Evolutionary conservation across 2,329 filamentous ascomycete species (phyloP).

Genomic region (Phaeosphaeria sp.): DNA sequence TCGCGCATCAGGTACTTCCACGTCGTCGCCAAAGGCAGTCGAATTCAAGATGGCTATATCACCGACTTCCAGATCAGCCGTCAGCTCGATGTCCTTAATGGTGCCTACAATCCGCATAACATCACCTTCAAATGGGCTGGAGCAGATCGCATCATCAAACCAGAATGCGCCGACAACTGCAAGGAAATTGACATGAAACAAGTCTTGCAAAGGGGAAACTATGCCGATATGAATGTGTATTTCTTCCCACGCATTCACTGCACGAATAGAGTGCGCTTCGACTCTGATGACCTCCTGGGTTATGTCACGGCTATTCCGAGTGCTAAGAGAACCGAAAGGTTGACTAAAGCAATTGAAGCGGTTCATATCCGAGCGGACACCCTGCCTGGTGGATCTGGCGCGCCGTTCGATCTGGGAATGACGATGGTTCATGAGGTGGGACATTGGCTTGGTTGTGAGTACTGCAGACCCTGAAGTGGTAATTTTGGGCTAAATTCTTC

Average conservation of each 20-base stretch:
- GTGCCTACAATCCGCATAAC: constrained; percentile 16
- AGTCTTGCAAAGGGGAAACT: constrained; percentile 27
- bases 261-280: not conserved
- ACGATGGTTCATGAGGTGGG: constrained; percentile 42
- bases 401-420: constrained; percentile 20
- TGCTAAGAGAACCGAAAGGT: not conserved
- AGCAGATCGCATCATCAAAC: constrained; percentile 18
- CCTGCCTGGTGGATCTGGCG: constrained; percentile 27
- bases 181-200: constrained; percentile 19
- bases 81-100: constrained; percentile 16
- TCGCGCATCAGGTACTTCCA: not conserved
- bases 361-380: constrained; percentile 22
- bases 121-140: constrained; percentile 21
- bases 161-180: not conserved
- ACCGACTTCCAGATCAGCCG: not conserved
- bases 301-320: not conserved
- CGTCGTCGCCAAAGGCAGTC: not conserved
- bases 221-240: constrained; percentile 37
- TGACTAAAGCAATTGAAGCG: constrained; percentile 18
- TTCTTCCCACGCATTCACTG: constrained; percentile 17
- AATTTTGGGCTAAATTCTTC: not conserved
- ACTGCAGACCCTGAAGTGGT: not conserved
- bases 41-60: not conserved
- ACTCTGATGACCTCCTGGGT: not conserved
- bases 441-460: constrained; percentile 38